Base-by-base conservation (phyloP, 2,329 filamentous ascomycete genomes). In the Exophiala dermatitidis region DNA sequence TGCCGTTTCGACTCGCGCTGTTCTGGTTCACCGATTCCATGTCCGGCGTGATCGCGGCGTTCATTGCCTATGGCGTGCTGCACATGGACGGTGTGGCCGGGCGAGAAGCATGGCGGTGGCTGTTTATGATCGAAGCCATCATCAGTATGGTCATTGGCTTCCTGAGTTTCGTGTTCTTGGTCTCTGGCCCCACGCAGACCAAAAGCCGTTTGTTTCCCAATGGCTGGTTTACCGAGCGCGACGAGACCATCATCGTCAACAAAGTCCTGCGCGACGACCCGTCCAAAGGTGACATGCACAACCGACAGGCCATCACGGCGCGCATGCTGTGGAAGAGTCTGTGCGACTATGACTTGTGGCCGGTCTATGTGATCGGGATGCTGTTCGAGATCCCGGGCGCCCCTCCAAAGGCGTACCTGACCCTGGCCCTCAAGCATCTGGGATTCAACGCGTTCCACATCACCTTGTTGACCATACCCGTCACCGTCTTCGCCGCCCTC, bases 241-340 rank as follows among this genome's bases (percentile, higher is more conserved):
- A 87, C 64, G 83, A 86, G 61, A 74, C 77, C 30, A 85, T 86
- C 58, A 80, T 86, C 75, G 76, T 84, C 33, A 86, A 85, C 62
- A 9, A 53, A 12, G 31, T 59, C 29, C 37, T 56, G 12, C 48
- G 56, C n/a, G 55, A 56, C 9, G 55, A 60, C 28, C 55, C 57
- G 10, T 38, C 33, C n/a, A 81, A 81, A 60, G 76, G 77, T 19
- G 72, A 73, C 49, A 50, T 50, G 48, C 48, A 50, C 33, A 50
- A 50, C 34, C 26, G 48, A 29, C 40, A 50, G 30, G 74, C 72
- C 0, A 65, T 81, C 1, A 73, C 70, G 0, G 61, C 69, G 1
- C 63, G 54, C 6, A 73, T 77, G 60, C 65, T 81, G 8, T 70
- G 68, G 64, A 60, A 67, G 34, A 64, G 62, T 29, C 33, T 71